Conservation (phyloP, 225 moss, liverwort and hornwort genomes). For the Pleurozium schreberi region DNA sequence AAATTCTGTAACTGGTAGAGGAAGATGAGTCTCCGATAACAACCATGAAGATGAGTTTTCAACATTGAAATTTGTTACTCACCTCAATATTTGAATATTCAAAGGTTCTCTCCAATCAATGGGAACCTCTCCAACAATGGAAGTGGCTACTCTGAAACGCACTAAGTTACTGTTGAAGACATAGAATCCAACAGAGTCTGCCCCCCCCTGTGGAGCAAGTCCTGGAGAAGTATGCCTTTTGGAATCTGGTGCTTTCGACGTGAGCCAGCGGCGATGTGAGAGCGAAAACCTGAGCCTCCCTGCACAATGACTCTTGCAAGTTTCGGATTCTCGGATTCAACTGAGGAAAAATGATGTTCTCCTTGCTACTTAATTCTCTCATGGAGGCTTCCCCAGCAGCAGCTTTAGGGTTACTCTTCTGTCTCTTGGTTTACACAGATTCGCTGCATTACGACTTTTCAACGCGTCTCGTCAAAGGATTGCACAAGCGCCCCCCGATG, state of each 20-base stretch:
- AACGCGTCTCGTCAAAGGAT: background rate
- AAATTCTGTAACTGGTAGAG: background rate
- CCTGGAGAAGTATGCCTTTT: slow-evolving; percentile 1
- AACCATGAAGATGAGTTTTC: background rate
- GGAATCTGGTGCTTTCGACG: slow-evolving; percentile 7
- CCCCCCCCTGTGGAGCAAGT: background rate
- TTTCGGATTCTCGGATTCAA: background rate
- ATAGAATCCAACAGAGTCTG: background rate
- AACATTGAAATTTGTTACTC: background rate
- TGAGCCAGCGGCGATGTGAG: background rate
- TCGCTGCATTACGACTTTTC: background rate
- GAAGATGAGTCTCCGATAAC: background rate
- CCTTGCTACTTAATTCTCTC: slow-evolving; percentile 8
- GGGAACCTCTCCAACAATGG: background rate
- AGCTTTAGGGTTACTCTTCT: slow-evolving; percentile 10
- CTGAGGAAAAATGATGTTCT: background rate
- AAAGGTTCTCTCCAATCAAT: background rate
- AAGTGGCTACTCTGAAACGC: background rate
- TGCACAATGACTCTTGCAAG: background rate
- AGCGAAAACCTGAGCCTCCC: background rate
- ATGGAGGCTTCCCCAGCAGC: slow-evolving; percentile 4
- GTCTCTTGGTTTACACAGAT: slow-evolving; percentile 4
- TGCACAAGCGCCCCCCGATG: background rate
- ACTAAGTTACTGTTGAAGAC: too few species aligned
- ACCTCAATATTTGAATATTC: background rate